phyloP scores from a whole-genome alignment of 2,329 filamentous ascomycete species.

The Cercospora sp. region DNA sequence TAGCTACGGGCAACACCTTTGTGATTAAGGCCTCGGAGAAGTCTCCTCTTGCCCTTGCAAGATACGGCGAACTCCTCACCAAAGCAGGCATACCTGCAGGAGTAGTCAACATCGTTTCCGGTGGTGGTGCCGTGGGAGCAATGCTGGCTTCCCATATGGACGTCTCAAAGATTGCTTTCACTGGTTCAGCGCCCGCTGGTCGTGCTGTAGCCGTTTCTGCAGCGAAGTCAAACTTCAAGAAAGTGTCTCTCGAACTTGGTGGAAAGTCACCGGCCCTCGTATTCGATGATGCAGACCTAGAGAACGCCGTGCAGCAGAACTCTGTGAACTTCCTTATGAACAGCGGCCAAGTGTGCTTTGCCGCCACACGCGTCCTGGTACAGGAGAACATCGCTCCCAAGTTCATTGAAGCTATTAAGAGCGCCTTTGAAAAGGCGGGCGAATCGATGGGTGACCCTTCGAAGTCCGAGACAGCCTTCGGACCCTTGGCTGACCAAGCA shows the following conservation, averaged over 20 bases:
- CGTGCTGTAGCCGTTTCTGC: conserved; percentile 28
- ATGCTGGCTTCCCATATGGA: conserved; percentile 38
- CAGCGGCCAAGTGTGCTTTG: conserved; percentile 61
- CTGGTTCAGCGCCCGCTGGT: conserved; percentile 32
- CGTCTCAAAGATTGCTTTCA: conserved; percentile 36
- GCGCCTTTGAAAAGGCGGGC: not conserved
- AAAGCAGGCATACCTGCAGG: conserved; percentile 47
- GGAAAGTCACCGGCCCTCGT: conserved; percentile 34
- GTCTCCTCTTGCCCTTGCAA: conserved; percentile 59
- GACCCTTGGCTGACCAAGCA: conserved; percentile 68
- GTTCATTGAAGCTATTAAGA: conserved; percentile 44
- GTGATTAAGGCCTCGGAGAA: conserved; percentile 61
- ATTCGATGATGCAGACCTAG: conserved; percentile 34
- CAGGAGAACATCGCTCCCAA: conserved; percentile 52
- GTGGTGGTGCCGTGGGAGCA: conserved; percentile 36
- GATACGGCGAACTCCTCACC: conserved; percentile 44
- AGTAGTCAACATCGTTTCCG: conserved; percentile 43
- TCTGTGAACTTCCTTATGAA: conserved; percentile 47
- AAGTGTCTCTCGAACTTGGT: conserved; percentile 35
- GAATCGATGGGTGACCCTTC: conserved; percentile 52
- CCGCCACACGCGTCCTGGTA: conserved; percentile 59
- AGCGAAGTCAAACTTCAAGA: conserved; percentile 35
- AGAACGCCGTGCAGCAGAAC: conserved; percentile 35
- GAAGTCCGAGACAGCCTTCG: conserved; percentile 68
- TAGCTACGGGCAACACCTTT: conserved; percentile 59